phyloP scores from a whole-genome alignment of 2,329 filamentous ascomycete genomes.

The Epichloe glyceriae region DNA sequence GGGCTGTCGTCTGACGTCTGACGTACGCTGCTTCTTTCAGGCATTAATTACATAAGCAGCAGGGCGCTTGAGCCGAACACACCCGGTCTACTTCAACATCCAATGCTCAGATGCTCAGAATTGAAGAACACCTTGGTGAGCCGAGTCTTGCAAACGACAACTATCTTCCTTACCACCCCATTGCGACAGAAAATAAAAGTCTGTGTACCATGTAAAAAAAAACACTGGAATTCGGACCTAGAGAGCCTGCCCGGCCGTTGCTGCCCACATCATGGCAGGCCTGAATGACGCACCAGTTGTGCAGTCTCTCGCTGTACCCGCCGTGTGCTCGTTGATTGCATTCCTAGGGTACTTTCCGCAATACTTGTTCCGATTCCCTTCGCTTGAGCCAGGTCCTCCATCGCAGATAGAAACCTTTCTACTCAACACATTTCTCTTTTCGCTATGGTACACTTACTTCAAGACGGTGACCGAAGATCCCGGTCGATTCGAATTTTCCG shows the following conservation, averaged over 20 bases:
- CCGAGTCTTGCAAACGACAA: too few species aligned
- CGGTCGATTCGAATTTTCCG: constrained; percentile 37
- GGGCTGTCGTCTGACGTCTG: background rate
- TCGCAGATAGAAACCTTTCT: constrained; percentile 40
- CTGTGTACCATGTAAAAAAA: background rate
- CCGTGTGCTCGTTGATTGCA: constrained; percentile 49
- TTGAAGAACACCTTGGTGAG: too few species aligned
- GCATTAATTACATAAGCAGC: background rate
- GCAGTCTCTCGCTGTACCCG: constrained; percentile 52
- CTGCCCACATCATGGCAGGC: constrained; percentile 24
- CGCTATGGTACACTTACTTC: constrained; percentile 59
- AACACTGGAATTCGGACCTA: background rate
- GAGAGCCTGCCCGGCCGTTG: background rate
- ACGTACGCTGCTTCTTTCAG: background rate
- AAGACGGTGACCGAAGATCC: constrained; percentile 44
- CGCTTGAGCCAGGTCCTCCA: constrained; percentile 48
- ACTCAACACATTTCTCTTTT: constrained; percentile 53
- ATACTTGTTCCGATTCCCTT: constrained; percentile 46
- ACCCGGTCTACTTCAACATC: background rate
- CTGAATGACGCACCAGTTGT: constrained; percentile 29
- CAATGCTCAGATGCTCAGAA: too few species aligned
- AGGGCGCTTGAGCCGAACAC: background rate
- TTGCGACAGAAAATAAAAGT: background rate
- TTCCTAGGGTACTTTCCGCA: constrained; percentile 65
- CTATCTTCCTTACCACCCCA: too few species aligned